phyloP scores from a whole-genome alignment of 352 stramenopile species.

The Pythium guiyangense region DNA sequence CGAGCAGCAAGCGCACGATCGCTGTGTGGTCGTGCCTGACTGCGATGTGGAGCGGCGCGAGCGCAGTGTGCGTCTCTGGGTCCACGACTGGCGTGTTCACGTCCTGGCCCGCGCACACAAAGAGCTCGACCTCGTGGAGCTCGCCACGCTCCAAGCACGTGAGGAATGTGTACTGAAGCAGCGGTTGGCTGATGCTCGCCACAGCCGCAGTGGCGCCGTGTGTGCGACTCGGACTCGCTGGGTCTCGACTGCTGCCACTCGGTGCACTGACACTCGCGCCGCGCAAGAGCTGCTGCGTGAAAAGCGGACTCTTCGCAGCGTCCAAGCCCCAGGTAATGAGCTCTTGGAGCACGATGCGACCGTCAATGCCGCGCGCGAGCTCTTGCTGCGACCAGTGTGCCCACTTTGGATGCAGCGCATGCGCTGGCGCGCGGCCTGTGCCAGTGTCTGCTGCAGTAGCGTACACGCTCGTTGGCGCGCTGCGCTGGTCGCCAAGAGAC shows the following conservation, averaged over 20 bases:
- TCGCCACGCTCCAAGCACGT: conserved; percentile 38
- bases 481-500: conserved; percentile 20
- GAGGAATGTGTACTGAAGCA: conserved; percentile 39
- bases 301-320: conserved; percentile 42
- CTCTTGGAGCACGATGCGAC: conserved; percentile 47
- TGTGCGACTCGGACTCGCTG: neutral
- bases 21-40: conserved; percentile 35
- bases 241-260: neutral
- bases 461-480: conserved; percentile 37
- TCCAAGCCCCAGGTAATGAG: conserved; percentile 47
- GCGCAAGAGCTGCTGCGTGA: conserved; percentile 43
- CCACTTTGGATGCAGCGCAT: conserved; percentile 51
- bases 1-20: conserved; percentile 44
- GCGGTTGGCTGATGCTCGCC: conserved; percentile 13
- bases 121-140: conserved; percentile 48
- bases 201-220: neutral
- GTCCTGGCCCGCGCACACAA: conserved; percentile 61
- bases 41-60: conserved; percentile 52
- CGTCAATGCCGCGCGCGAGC: conserved; percentile 50
- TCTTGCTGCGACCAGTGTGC: conserved; percentile 64
- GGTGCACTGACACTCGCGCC: no score
- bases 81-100: conserved; percentile 39
- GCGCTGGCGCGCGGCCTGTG: conserved; percentile 1
- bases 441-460: conserved; percentile 7
- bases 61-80: conserved; percentile 23